phyloP scores from a whole-genome alignment of 768 basidiomycete genomes.

The Kwoniella bestiolae region DNA sequence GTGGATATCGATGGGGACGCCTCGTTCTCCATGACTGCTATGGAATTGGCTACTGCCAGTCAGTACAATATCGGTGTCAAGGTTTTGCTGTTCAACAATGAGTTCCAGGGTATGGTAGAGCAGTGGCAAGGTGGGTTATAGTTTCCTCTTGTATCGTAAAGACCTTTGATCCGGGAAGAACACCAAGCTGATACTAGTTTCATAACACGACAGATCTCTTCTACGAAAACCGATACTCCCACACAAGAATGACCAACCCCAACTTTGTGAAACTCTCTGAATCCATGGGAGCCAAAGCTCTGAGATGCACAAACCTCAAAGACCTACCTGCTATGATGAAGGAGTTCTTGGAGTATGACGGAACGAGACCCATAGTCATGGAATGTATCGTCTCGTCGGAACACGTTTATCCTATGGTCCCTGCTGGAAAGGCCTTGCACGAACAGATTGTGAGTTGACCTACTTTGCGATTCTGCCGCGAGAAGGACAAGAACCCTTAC shows the following conservation, averaged over 20 bases:
- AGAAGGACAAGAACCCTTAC: background rate
- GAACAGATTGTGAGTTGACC: conserved; percentile 70
- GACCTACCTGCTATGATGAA: conserved; percentile 96
- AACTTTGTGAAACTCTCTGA: conserved; percentile 88
- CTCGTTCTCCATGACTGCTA: conserved; percentile 98
- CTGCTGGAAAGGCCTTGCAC: conserved; percentile 91
- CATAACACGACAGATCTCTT: conserved; percentile 69
- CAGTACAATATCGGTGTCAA: conserved; percentile 94
- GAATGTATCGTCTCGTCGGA: conserved; percentile 73
- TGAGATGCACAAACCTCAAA: conserved; percentile 69
- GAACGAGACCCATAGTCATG: conserved; percentile 80
- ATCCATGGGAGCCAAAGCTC: conserved; percentile 90
- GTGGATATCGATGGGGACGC: conserved; percentile 98
- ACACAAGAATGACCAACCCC: conserved; percentile 93
- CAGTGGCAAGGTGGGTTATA: conserved; percentile 86
- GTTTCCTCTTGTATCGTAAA: no score
- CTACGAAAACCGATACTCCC: conserved; percentile 95
- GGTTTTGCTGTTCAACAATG: conserved; percentile 89
- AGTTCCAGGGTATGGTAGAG: conserved; percentile 98
- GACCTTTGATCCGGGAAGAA: no score
- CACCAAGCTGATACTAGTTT: conserved; percentile 24
- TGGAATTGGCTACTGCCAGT: conserved; percentile 94
- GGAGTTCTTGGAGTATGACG: conserved; percentile 95
- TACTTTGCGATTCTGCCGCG: no score
- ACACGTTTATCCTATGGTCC: conserved; percentile 60